phyloP scores from a whole-genome alignment of 192 early-diverging fungal genomes.

The Geranomyces variabilis region DNA sequence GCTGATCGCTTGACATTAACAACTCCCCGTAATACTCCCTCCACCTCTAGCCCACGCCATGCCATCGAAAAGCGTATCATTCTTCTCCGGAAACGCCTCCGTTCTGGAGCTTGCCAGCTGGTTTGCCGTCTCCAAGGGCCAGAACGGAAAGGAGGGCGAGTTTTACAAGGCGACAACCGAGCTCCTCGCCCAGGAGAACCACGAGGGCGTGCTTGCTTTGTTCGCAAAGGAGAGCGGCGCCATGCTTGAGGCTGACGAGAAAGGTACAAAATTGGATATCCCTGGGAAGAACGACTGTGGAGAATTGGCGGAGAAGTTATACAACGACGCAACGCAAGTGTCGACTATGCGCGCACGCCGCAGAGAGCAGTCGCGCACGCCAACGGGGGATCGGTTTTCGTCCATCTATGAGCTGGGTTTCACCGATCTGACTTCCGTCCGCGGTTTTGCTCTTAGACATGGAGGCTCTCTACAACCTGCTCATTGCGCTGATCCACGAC shows the following conservation, averaged over 20 bases:
- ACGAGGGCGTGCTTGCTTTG: constrained; percentile 56
- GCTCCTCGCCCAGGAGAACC: constrained; percentile 62
- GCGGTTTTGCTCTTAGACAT: constrained; percentile 52
- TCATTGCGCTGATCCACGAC: constrained; percentile 63
- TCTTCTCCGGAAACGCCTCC: constrained; percentile 35
- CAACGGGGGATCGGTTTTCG: too few relatives aligned
- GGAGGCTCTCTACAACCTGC: constrained; percentile 70
- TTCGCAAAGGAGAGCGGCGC: constrained; percentile 60
- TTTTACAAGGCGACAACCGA: constrained; percentile 39
- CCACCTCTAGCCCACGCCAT: background rate
- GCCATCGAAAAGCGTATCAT: constrained; percentile 32
- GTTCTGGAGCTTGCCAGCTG: constrained; percentile 72
- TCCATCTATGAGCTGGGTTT: too few relatives aligned
- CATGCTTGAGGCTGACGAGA: constrained; percentile 61
- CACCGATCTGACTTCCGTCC: too few relatives aligned
- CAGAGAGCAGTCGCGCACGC: too few relatives aligned
- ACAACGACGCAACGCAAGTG: too few relatives aligned
- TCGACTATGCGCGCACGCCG: too few relatives aligned
- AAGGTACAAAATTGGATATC: constrained; percentile 46
- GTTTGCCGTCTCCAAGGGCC: constrained; percentile 61
- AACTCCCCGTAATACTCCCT: background rate
- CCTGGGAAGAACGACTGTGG: background rate
- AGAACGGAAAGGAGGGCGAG: constrained; percentile 47
- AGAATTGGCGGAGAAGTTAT: too few relatives aligned
- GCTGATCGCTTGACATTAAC: too few relatives aligned